phyloP scores from a whole-genome alignment of 2,329 filamentous ascomycete genomes.

The Neonectria hederae region DNA sequence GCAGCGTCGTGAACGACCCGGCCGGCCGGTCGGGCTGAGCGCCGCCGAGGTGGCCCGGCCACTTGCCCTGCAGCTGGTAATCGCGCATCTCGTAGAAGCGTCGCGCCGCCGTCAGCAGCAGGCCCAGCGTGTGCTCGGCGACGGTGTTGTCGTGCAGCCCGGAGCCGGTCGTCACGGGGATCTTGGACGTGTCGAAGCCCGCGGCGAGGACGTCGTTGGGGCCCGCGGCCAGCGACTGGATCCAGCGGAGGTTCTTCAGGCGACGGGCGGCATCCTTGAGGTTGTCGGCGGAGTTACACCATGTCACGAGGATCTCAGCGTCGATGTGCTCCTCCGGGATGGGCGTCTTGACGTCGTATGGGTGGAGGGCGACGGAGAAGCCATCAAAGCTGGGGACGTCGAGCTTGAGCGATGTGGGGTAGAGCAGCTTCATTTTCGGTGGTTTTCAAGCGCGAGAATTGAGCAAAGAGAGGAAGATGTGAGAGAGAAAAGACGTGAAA shows the following conservation, averaged over 20 bases:
- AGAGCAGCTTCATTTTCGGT: slow-evolving; percentile 68
- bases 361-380: slow-evolving; percentile 65
- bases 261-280: slow-evolving; percentile 65
- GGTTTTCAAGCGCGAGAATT: not conserved
- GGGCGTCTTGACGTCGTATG: slow-evolving; percentile 66
- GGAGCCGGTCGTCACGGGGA: slow-evolving; percentile 68
- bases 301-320: slow-evolving; percentile 69
- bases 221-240: slow-evolving; percentile 72
- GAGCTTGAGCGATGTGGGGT: slow-evolving; percentile 70
- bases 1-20: slow-evolving; percentile 66
- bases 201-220: slow-evolving; percentile 72
- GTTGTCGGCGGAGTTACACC: slow-evolving; percentile 67
- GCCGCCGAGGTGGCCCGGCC: slow-evolving; percentile 70
- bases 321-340: slow-evolving; percentile 68
- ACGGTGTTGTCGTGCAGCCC: slow-evolving; percentile 72
- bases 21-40: slow-evolving; percentile 66
- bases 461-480: not conserved
- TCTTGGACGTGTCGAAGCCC: slow-evolving; percentile 63
- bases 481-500: not conserved
- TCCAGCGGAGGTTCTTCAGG: slow-evolving; percentile 69
- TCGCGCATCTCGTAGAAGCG: slow-evolving; percentile 72
- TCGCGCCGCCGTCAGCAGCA: slow-evolving; percentile 64
- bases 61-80: slow-evolving; percentile 64
- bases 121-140: slow-evolving; percentile 69
- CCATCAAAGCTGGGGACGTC: slow-evolving; percentile 65